Conservation (phyloP, 441 rosid species). For the Populus hybrid region DNA sequence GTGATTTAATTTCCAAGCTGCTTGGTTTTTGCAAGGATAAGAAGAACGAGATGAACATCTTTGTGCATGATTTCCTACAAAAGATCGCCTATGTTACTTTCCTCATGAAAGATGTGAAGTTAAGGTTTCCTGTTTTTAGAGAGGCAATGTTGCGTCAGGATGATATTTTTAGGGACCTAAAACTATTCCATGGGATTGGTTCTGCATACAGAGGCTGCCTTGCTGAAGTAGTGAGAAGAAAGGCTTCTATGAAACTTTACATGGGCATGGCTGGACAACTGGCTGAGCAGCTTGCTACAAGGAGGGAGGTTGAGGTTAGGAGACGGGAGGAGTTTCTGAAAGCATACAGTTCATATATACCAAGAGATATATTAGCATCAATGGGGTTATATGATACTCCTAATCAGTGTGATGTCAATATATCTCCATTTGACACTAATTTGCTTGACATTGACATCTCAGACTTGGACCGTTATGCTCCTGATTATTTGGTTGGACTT, state of each 20-base stretch:
- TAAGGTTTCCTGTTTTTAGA: constrained; percentile 92
- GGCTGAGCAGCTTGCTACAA: constrained; percentile 93
- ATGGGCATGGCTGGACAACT: constrained; percentile 99
- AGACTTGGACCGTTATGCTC: constrained; percentile 82
- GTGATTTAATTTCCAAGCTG: constrained; percentile 54
- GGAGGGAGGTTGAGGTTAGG: constrained; percentile 86
- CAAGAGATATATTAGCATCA: constrained; percentile 73
- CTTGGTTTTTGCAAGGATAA: constrained; percentile 67
- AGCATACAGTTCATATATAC: constrained; percentile 61
- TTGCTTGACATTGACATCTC: constrained; percentile 81
- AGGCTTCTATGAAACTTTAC: constrained; percentile 92
- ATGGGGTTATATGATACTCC: constrained; percentile 93
- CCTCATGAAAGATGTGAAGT: constrained; percentile 78
- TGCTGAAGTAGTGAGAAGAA: constrained; percentile 95
- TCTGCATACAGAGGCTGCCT: constrained; percentile 98
- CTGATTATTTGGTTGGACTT: constrained; percentile 67
- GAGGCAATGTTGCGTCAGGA: constrained; percentile 94
- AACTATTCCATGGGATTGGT: constrained; percentile 76
- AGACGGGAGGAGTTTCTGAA: constrained; percentile 87
- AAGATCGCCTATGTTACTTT: constrained; percentile 65
- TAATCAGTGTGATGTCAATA: constrained; percentile 89
- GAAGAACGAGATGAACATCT: constrained; percentile 88
- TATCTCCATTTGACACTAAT: constrained; percentile 80
- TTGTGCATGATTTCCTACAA: constrained; percentile 86
- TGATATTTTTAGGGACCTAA: constrained; percentile 66